Base-by-base conservation (phyloP, 2,329 filamentous ascomycete species). In the Trichoderma oligosporum region DNA sequence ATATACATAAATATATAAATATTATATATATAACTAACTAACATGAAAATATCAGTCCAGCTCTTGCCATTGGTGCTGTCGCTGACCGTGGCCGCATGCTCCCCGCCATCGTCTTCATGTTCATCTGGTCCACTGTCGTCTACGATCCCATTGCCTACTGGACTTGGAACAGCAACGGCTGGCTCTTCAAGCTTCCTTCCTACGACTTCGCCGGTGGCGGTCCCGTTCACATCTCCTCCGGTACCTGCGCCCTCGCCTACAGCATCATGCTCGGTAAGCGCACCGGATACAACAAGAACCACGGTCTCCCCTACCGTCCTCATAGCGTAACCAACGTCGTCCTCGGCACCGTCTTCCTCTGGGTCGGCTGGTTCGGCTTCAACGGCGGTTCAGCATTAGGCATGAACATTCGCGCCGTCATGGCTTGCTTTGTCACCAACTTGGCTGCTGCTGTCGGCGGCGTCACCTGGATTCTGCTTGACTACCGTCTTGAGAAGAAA, bases 361-460 rank as follows among this genome's bases (percentile, higher is more conserved):
- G 92, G 92, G 89, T 96, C 44, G 91, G 92, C 58, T 97, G 91
- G 92, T 94, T 96, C 70, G 92, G 92, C 47, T 97, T 97, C 83
- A 97, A 96, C 73, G 91, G 89, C 54, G 92, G 92, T 61, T 82
- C 87, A 3, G 92, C 91, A 2, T 79, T 95, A 41, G 81, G 83
- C 59, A 88, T 90, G 62, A 96, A 94, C 76, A 77, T 96, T 65
- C 89, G 92, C 60, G 89, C 92, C 54, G 80, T 96, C 71, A 93
- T 96, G 88, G 91, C 92, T 54, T 88, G 88, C 66, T 83, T 94
- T 48, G 89, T 93, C 61, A 96, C 92, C 59, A 93, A 96, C 73
- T 78, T 96, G 20, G 87, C 92, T 44, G 92, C 92, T 18, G 89
- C 85, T 35, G 83, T 89, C 24, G 91, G 86, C 56, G 91, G 87